phyloP scores from a whole-genome alignment of 2,329 filamentous ascomycete genomes.

The Hymenoscyphus albidus region DNA sequence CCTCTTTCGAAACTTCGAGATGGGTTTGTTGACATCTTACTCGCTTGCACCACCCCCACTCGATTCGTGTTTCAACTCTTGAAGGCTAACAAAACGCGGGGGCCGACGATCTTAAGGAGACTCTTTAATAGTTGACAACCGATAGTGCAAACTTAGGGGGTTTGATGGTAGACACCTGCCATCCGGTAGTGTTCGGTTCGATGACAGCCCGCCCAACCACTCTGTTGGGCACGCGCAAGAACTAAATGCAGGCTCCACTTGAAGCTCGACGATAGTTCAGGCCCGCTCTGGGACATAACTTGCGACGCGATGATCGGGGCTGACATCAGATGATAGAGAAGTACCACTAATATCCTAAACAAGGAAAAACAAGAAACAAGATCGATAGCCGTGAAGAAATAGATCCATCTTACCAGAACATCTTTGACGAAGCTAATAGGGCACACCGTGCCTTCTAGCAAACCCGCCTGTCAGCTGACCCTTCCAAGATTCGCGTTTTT shows the following conservation, averaged over 20 bases:
- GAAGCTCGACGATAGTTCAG: not conserved
- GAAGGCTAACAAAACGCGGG: not conserved
- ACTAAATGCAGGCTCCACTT: not conserved
- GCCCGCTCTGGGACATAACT: not conserved
- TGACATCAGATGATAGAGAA: not conserved
- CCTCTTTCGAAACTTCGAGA: constrained; percentile 7
- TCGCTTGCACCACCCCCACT: constrained; percentile 2
- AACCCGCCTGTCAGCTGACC: constrained; percentile 20
- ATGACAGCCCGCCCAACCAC: not conserved
- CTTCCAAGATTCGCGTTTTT: not conserved
- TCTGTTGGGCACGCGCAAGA: not conserved
- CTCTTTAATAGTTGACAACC: not conserved
- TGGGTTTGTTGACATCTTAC: constrained; percentile 8
- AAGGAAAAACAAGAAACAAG: not conserved
- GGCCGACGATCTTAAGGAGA: not conserved
- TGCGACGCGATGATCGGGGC: not conserved
- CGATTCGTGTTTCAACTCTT: not conserved
- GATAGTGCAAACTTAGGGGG: not conserved
- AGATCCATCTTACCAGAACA: constrained; percentile 61
- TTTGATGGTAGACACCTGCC: not conserved
- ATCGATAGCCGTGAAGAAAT: not conserved
- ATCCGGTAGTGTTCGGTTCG: not conserved
- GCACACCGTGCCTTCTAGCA: constrained; percentile 75
- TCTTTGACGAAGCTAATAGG: constrained; percentile 83
- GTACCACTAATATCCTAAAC: not conserved